Evolutionary conservation across 2,329 filamentous ascomycete species (phyloP).

Genomic region (Aureobasidium leucospermi): DNA sequence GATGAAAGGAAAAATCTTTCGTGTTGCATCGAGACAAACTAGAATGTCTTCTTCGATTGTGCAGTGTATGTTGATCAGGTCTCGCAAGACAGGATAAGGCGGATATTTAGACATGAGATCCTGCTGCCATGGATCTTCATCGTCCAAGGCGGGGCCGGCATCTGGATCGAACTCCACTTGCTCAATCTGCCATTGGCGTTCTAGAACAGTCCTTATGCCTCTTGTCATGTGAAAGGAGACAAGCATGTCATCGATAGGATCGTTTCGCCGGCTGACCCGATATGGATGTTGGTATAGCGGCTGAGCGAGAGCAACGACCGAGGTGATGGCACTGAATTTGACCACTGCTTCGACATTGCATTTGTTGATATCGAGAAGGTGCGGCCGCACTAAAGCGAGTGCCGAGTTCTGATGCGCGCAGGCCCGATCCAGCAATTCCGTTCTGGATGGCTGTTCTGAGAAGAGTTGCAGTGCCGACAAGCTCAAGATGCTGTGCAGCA

Average conservation of each 20-base stretch:
- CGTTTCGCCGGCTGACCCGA: neutral
- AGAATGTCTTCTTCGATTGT: neutral
- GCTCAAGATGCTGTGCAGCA: neutral
- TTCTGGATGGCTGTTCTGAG: neutral
- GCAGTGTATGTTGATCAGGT: neutral
- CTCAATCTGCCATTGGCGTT: neutral
- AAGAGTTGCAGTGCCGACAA: neutral
- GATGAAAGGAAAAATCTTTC: neutral
- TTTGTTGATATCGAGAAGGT: neutral
- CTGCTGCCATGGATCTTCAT: neutral
- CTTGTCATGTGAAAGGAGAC: neutral
- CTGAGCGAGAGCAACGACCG: neutral
- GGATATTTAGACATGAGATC: neutral
- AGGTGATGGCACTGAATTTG: neutral
- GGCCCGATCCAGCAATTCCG: neutral
- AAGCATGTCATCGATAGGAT: neutral
- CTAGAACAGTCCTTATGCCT: neutral
- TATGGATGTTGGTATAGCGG: neutral
- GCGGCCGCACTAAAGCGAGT: neutral
- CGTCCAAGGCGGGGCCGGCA: neutral
- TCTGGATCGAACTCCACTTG: neutral
- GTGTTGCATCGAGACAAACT: neutral
- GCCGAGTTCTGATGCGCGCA: neutral
- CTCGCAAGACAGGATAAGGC: neutral
- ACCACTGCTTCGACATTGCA: neutral